phyloP scores from a whole-genome alignment of 225 moss, liverwort and hornwort species.

The Rhytidiadelphus loreus region DNA sequence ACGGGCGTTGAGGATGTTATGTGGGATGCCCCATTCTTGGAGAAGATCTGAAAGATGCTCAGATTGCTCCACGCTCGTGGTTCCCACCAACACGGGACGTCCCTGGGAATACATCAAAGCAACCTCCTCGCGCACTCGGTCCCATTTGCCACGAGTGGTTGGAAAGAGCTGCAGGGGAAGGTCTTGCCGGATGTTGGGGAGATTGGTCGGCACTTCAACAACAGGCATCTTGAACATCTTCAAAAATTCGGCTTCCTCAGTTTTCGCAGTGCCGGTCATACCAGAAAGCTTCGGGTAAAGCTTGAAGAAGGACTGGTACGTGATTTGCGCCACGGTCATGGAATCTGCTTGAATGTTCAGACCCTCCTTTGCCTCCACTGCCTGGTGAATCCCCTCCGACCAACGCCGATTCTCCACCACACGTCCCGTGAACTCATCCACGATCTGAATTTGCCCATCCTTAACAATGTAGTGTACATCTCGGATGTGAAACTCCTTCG shows the following conservation, averaged over 20 bases:
- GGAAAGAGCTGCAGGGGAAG: conserved; percentile 48
- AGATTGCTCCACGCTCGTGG: conserved; percentile 97
- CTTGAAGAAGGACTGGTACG: conserved; percentile 98
- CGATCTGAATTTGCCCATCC: conserved; percentile 87
- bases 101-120: conserved; percentile 67
- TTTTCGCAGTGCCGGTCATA: conserved; percentile 99
- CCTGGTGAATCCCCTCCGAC: conserved; percentile 99
- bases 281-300: conserved; percentile 94
- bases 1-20: conserved; percentile 94
- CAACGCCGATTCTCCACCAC: conserved; percentile 98
- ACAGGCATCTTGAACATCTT: conserved; percentile 99
- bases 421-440: conserved; percentile 96
- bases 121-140: conserved; percentile 88
- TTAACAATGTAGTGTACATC: conserved; percentile 99
- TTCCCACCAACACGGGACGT: conserved; percentile 92
- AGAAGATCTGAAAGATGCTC: conserved; percentile 89
- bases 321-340: conserved; percentile 94
- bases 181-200: conserved; percentile 83
- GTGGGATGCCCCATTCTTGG: conserved; percentile 83
- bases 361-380: conserved; percentile 96
- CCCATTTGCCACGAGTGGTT: conserved; percentile 88
- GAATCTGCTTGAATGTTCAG: conserved; percentile 88
- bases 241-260: conserved; percentile 85
- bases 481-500: conserved; percentile 91
- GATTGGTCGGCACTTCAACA: conserved; percentile 86